phyloP scores from a whole-genome alignment of 495 filamentous ascomycete species.

The Penicillium salamii region DNA sequence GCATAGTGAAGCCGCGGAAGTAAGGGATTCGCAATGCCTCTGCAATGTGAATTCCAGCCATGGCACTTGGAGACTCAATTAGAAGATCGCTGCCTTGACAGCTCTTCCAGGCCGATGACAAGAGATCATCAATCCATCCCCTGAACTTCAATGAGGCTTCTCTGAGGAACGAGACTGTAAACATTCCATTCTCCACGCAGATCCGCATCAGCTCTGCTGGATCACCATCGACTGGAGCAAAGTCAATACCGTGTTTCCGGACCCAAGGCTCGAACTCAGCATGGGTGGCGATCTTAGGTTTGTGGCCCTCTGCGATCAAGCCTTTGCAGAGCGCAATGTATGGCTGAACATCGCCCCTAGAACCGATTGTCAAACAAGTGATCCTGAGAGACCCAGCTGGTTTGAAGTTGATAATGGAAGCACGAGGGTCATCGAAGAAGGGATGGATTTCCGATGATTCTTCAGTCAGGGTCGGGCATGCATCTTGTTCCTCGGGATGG shows the following conservation, averaged over 20 bases:
- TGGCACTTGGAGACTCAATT: constrained; percentile 94
- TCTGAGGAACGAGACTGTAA: constrained; percentile 85
- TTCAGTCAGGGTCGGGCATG: constrained; percentile 35
- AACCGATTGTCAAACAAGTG: constrained; percentile 94
- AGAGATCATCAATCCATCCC: constrained; percentile 87
- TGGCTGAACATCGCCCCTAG: constrained; percentile 92
- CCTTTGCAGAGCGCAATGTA: constrained; percentile 97
- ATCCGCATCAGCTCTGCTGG: constrained; percentile 92
- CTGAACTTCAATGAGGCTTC: constrained; percentile 88
- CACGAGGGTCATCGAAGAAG: constrained; percentile 89
- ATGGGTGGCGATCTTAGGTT: constrained; percentile 86
- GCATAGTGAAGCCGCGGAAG: constrained; percentile 98
- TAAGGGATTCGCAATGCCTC: constrained; percentile 93
- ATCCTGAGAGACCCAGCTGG: constrained; percentile 78
- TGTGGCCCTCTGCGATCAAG: constrained; percentile 82
- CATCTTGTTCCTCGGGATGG: constrained; percentile 55
- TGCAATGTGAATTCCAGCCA: constrained; percentile 98
- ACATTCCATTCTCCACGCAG: constrained; percentile 96
- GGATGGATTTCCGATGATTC: constrained; percentile 52
- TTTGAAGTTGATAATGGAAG: constrained; percentile 94
- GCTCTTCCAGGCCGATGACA: constrained; percentile 77
- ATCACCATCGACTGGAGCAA: constrained; percentile 82
- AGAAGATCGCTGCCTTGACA: constrained; percentile 87
- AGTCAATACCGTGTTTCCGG: constrained; percentile 87
- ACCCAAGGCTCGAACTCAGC: constrained; percentile 87